Evolutionary conservation across 2,329 filamentous ascomycete genomes (phyloP).

Genomic region (Aspergillus sp.): DNA sequence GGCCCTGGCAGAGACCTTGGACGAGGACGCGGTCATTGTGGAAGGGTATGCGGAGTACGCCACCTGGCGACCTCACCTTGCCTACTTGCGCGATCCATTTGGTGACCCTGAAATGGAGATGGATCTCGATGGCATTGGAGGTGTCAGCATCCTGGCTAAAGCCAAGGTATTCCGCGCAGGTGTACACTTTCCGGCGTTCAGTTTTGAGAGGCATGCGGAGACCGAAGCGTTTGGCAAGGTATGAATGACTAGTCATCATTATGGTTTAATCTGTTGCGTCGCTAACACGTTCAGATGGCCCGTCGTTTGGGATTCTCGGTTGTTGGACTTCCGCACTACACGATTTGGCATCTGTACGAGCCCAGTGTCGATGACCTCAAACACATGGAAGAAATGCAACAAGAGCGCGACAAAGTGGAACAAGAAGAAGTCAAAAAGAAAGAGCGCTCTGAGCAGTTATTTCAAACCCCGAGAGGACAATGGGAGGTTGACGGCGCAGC

Average conservation of each 20-base stretch:
- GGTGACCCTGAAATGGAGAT: conserved; percentile 99
- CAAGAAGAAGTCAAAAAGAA: conserved; percentile 61
- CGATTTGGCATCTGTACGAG: conserved; percentile 98
- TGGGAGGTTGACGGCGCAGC: conserved; percentile 86
- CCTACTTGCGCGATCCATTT: conserved; percentile 91
- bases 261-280: not conserved
- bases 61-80: conserved; percentile 93
- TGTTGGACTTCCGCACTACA: conserved; percentile 92
- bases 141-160: conserved; percentile 94
- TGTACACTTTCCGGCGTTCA: conserved; percentile 96
- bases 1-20: conserved; percentile 83
- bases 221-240: conserved; percentile 99
- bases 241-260: conserved; percentile 15
- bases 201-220: conserved; percentile 96
- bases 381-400: conserved; percentile 98
- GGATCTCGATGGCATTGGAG: conserved; percentile 96
- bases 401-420: conserved; percentile 72
- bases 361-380: conserved; percentile 95
- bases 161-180: conserved; percentile 90
- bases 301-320: conserved; percentile 94
- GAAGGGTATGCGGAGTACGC: conserved; percentile 98
- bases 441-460: conserved; percentile 72
- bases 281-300: conserved; percentile 63
- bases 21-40: conserved; percentile 97
- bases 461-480: conserved; percentile 65